phyloP scores from a whole-genome alignment of 2,329 filamentous ascomycete species.

The Colletotrichum australisinense region DNA sequence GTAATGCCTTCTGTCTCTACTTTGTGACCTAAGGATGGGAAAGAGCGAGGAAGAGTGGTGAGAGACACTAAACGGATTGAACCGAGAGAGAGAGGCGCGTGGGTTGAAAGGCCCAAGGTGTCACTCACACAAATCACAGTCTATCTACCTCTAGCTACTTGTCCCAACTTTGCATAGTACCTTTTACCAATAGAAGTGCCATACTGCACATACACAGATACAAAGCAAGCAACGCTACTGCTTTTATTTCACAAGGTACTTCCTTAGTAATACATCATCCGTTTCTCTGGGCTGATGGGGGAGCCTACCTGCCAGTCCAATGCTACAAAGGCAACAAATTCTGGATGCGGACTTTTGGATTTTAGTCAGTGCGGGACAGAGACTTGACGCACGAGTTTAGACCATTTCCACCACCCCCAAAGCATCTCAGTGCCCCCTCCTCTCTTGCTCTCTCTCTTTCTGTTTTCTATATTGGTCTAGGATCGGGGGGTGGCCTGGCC shows the following conservation, averaged over 20 bases:
- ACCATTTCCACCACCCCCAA: not conserved
- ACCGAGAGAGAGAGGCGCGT: not conserved
- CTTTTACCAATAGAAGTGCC: not conserved
- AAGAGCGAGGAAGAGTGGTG: too few species aligned
- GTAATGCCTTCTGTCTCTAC: not conserved
- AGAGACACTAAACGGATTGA: not conserved
- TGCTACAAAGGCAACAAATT: not conserved
- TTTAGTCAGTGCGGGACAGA: not conserved
- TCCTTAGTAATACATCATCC: too few species aligned
- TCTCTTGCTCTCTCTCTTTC: not conserved
- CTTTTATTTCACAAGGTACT: too few species aligned
- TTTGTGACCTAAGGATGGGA: slow-evolving; percentile 11
- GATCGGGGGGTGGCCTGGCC: not conserved
- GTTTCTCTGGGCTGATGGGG: not conserved
- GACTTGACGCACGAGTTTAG: not conserved
- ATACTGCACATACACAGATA: too few species aligned
- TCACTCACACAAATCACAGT: not conserved
- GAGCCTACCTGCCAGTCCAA: not conserved
- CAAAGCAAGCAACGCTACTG: not conserved
- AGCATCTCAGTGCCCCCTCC: not conserved
- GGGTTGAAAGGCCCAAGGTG: not conserved
- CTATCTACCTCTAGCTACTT: not conserved
- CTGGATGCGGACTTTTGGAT: not conserved
- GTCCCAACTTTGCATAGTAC: not conserved
- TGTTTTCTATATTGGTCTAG: not conserved